Percentiles rank a stretch among this genome's conserved stretches.
phyloP scores from a whole-genome alignment of 495 filamentous ascomycete species.

The Xylaria curta region DNA sequence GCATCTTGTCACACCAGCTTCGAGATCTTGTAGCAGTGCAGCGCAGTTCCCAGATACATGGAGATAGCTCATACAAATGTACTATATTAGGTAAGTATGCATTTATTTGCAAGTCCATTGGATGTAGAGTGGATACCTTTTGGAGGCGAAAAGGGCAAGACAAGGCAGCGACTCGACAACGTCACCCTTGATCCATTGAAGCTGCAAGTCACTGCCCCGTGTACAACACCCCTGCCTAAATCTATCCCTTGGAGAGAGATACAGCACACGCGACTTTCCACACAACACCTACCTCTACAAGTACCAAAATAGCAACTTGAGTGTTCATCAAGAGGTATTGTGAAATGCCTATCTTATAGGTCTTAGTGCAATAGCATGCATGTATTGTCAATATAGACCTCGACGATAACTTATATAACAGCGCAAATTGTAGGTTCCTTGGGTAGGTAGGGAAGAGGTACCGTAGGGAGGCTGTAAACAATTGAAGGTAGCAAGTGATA shows the following conservation, averaged over 20 bases:
- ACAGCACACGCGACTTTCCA: neutral
- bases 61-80: neutral
- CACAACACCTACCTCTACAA: too few species aligned
- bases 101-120: too few species aligned
- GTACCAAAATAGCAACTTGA: neutral
- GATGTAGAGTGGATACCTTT: neutral
- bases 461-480: too few species aligned
- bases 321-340: neutral
- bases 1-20: neutral
- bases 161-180: constrained; percentile 45
- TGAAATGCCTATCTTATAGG: neutral
- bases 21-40: neutral
- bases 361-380: neutral
- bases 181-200: constrained; percentile 32
- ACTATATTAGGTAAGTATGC: too few species aligned
- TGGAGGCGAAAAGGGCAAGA: constrained; percentile 16
- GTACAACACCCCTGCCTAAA: neutral
- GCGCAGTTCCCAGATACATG: neutral
- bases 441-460: too few species aligned
- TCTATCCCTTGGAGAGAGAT: neutral
- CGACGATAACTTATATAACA: neutral
- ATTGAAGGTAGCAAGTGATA: neutral
- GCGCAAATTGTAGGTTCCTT: too few species aligned
- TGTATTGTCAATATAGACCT: neutral
- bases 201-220: neutral